Base-by-base conservation (phyloP, 2,329 filamentous ascomycete genomes). In the Phyllosticta citriasiana region DNA sequence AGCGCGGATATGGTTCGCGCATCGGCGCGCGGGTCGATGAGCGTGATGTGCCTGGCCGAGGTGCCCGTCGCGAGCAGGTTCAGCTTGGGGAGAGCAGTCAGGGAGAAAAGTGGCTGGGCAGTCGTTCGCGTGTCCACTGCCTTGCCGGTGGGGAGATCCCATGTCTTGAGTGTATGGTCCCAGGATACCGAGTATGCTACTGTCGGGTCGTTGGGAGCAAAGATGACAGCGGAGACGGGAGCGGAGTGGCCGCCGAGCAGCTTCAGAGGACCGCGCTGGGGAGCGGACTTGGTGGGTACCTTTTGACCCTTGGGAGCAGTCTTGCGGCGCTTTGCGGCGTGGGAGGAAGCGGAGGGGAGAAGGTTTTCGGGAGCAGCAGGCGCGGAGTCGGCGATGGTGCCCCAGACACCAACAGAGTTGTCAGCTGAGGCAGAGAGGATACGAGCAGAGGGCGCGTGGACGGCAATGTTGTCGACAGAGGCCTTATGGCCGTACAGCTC, bases 171-270 rank as follows among this genome's bases (percentile, higher is more conserved):
- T 1, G 89, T 89, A 79, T 96, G 92, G 77, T 99, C 95, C 77
- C 89, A 88, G 19, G 91, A 96, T 24, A 87, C 85, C 1, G 91
- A 93, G 79, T 99, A 97, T 55, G 89, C 93, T 51, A 97, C 90
- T 14, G 90, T 96, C 10, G 86, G 77, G 75, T 97, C 93, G 59
- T 84, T 81, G 4, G 87, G 87, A 74, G 96, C 90, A 78, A 99
- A 97, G 55, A 91, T 82, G 47, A 88, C 88, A 59, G 87, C 88
- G 1, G 89, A 89, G 53, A 92, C 90, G 53, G 88, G 82, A 10
- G 85, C 82, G 61, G 84, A 83, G 80, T 97, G 88, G 59, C 85
- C 83, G 16, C 82, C 77, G 62, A 96, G 82, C 59, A 95, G 79
- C 51, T 86, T 80, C 6, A 97, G 79, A 4, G 93, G 86, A 0